phyloP scores from a whole-genome alignment of 805 yeast species.

The Ogataea paradorogensis region DNA sequence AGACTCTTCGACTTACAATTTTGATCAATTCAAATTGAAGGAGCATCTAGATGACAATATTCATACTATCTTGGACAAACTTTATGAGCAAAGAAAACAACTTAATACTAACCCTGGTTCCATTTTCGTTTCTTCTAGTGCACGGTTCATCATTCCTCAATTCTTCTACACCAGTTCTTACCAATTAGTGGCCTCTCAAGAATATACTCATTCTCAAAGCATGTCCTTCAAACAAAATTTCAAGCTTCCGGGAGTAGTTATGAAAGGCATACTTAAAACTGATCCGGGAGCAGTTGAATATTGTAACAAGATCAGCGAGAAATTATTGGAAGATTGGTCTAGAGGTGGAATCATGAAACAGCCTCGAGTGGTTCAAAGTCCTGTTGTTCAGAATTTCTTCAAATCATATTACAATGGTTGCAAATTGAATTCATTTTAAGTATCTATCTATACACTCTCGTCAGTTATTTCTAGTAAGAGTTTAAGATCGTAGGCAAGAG shows the following conservation, averaged over 20 bases:
- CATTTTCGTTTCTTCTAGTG: conserved; percentile 11
- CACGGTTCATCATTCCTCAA: conserved; percentile 20
- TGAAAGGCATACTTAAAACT: conserved; percentile 19
- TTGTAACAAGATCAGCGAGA: conserved; percentile 19
- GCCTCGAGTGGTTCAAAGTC: not conserved
- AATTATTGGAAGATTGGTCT: conserved; percentile 17
- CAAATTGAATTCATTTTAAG: conserved; percentile 6
- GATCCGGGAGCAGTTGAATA: conserved; percentile 14
- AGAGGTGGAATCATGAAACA: conserved; percentile 9
- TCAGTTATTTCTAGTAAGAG: conserved; percentile 42
- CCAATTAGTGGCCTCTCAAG: conserved; percentile 14
- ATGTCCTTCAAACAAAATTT: conserved; percentile 11
- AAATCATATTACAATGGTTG: conserved; percentile 20
- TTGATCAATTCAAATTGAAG: conserved; percentile 14
- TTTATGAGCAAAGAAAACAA: conserved; percentile 20
- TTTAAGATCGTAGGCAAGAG: conserved; percentile 57
- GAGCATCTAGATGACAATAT: conserved; percentile 12
- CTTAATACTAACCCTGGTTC: conserved; percentile 8
- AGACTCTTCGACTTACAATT: conserved; percentile 13
- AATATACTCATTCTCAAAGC: conserved; percentile 8
- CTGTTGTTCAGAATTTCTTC: conserved; percentile 14
- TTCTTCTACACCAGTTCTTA: conserved; percentile 10
- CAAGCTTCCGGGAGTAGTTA: conserved; percentile 13
- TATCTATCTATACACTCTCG: conserved; percentile 16
- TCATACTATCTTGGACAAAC: conserved; percentile 7